phyloP scores from a whole-genome alignment of 2,329 filamentous ascomycete genomes.

The Pseudocercospora fijiensis region DNA sequence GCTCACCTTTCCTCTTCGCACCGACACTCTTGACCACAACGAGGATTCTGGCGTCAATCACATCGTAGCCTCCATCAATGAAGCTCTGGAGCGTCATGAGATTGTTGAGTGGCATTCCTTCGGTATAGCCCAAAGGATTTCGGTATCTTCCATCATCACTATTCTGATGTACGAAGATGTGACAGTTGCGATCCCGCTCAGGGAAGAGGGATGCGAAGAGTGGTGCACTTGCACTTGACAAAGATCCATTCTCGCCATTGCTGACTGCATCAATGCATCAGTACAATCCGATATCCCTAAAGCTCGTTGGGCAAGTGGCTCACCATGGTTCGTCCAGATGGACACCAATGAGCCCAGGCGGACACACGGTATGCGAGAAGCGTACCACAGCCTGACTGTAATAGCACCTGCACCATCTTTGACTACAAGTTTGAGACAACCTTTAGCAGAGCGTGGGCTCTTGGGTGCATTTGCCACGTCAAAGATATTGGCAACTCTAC shows the following conservation, averaged over 20 bases:
- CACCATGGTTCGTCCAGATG: slow-evolving; percentile 56
- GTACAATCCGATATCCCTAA: neutral
- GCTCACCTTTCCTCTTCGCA: slow-evolving; percentile 48
- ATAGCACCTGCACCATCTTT: slow-evolving; percentile 57
- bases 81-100: slow-evolving; percentile 60
- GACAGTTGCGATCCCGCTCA: slow-evolving; percentile 54
- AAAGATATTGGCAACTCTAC: slow-evolving; percentile 58
- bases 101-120: slow-evolving; percentile 42
- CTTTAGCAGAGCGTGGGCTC: slow-evolving; percentile 48
- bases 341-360: slow-evolving; percentile 56
- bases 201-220: slow-evolving; percentile 59
- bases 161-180: slow-evolving; percentile 56
- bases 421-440: slow-evolving; percentile 56
- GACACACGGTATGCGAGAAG: slow-evolving; percentile 43
- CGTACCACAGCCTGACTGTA: slow-evolving; percentile 55
- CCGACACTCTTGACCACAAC: slow-evolving; percentile 61
- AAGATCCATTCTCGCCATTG: slow-evolving; percentile 44
- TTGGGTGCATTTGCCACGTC: slow-evolving; percentile 46
- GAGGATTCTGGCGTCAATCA: slow-evolving; percentile 53
- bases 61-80: slow-evolving; percentile 55
- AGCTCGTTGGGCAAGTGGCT: slow-evolving; percentile 3
- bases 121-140: slow-evolving; percentile 47
- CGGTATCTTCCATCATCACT: slow-evolving; percentile 48
- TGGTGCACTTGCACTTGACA: slow-evolving; percentile 47
- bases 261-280: slow-evolving; percentile 40